Evolutionary conservation across 306 rosid species (phyloP), one percentile per base, ranked within the genome.

Genomic region (Cucurbita pepo): DNA sequence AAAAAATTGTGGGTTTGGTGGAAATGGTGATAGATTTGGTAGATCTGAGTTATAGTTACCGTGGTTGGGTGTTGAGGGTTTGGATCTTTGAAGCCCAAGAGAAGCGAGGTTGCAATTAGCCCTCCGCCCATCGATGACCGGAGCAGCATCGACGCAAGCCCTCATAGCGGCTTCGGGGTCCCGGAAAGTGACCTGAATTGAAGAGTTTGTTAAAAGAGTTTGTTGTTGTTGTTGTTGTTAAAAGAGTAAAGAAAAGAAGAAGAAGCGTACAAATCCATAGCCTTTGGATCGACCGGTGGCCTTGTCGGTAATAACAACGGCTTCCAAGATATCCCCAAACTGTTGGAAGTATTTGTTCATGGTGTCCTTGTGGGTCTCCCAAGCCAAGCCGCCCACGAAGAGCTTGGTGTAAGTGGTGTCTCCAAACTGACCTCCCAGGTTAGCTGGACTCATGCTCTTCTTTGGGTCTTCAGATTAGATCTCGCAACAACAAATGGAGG

Each of bases 21-120:
- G 13, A 48, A 48, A 48, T 13, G 53, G 13, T 48, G 15, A 5
- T 51, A 51, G 3, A 45, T 48, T 4, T 3, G 15, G 18, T 50
- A 60, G 67, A 60, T 60, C 67, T 60, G 15, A 56, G 37, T 22
- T 9, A 56, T 48, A 48, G 8, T 77, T 77, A 82, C 96, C 97
- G 77, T 87, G 94, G 72, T 94, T 93, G 38, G 99, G 99, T 8
- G 99, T 94, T 9, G 99, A 94, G 80, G 99, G 99, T 86, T 94
- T 94, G 83, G 99, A 91, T 87, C 99, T 86, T 86, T 94, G 99
- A 69, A 91, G 96, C 55, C 99, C 99, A 81, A 91, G 78, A 80
- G 99, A 94, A 82, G 99, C 99, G 55, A 94, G 99, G 77, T 94
- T 94, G 87, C 99, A 94, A 45, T 94, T 94, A 25, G 99, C 99